phyloP scores from a whole-genome alignment of 2,329 filamentous ascomycete species.

The Fusarium scirpi region DNA sequence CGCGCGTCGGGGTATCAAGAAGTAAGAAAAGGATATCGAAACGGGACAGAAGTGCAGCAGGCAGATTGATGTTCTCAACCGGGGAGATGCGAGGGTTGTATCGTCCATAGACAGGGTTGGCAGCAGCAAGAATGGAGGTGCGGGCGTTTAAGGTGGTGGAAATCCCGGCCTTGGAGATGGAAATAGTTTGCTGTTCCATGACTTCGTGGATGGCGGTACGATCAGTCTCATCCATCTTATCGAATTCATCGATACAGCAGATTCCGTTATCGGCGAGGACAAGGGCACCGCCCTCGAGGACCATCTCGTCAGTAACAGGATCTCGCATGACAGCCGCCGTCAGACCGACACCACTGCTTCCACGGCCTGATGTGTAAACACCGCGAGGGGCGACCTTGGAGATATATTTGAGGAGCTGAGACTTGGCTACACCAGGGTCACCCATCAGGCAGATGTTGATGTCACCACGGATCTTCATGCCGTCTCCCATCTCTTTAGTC shows the following conservation, averaged over 20 bases:
- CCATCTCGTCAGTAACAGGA: constrained; percentile 86
- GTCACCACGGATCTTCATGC: constrained; percentile 98
- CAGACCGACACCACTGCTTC: constrained; percentile 84
- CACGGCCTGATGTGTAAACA: constrained; percentile 84
- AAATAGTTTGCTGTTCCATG: constrained; percentile 90
- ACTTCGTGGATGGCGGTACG: constrained; percentile 88
- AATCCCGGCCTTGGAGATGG: constrained; percentile 80
- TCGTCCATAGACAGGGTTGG: constrained; percentile 96
- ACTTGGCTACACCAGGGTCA: constrained; percentile 99
- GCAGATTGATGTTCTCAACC: constrained; percentile 98
- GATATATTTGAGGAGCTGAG: constrained; percentile 97
- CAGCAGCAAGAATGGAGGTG: constrained; percentile 94
- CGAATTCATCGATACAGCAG: constrained; percentile 88
- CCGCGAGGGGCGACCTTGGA: constrained; percentile 96
- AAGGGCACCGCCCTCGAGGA: constrained; percentile 82
- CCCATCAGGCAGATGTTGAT: constrained; percentile 99
- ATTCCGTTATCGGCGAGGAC: constrained; percentile 86
- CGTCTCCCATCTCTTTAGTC: constrained; percentile 95
- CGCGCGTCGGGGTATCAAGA: constrained; percentile 90
- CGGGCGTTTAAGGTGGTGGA: constrained; percentile 89
- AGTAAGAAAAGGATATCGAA: constrained; percentile 98
- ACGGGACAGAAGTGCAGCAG: constrained; percentile 94
- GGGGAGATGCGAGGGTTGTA: constrained; percentile 98
- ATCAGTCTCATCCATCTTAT: constrained; percentile 90
- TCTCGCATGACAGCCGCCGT: constrained; percentile 88